Evolutionary conservation across 352 stramenopile species (phyloP), one percentile per base, ranked within the genome.

Genomic region (Globisporangium okanoganense): DNA sequence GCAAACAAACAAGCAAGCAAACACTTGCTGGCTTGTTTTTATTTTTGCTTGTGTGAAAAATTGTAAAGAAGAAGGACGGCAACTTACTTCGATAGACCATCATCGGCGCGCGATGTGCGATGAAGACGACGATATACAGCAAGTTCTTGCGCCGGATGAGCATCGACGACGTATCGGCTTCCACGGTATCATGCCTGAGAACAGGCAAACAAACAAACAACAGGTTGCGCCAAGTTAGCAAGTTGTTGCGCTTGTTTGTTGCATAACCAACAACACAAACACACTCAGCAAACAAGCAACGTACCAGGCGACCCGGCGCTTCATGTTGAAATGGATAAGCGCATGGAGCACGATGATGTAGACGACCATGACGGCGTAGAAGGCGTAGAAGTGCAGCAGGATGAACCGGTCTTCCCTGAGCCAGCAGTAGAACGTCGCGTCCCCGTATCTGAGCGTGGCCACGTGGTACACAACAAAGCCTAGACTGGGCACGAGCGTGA

Each of bases 341-440:
- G 76, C 64, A 14, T 90, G 70, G 27, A 92, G 69, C 27, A 84
- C 67, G 48, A 89, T 69, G 67, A 92, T 93, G 64, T 91, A 84
- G 31, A 88, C 63, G 43, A 89, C 74, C 67, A 89, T 77, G 53
- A 78, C 48, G 31, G 84, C 50, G 56, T 91, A 89, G 60, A 88
- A 87, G 35, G 78, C 49, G 62, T 93, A 92, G 62, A 91, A 94
- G 41, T 90, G 87, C 7, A 87, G 49, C 35, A 93, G 84, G 69
- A 90, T 85, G 61, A 77, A 72, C 20, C 71, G 61, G 25, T 83
- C 76, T 24, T 92, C 77, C 25, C 71, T 66, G 51, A 95, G 68
- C 82, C 82, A 95, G 70, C 85, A 95, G 66, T 82, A 92, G 69
- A 92, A 92, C 44, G 82, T 93, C 44, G 83, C 76, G 65, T 93